These are phyloP conservation scores for Parmales sp. DNA, from an alignment of 108 stramenopile genomes.

Conservation along the genomic window DNA sequence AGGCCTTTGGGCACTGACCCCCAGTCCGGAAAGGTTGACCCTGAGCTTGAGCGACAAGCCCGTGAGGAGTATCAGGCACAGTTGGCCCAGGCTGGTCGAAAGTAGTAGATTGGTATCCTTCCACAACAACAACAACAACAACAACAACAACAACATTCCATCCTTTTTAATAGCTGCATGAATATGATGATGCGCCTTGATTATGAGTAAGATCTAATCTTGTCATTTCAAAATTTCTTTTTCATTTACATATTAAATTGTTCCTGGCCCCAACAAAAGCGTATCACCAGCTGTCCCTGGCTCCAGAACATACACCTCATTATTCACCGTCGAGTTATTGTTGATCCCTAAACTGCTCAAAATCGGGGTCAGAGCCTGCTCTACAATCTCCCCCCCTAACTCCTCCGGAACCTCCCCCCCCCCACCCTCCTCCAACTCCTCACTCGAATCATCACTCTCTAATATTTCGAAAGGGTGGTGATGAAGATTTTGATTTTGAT, in stretches of 20 bases:
- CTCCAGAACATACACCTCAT: not conserved
- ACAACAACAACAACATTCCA: not conserved
- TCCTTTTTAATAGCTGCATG: not conserved
- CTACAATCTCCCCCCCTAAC: not conserved
- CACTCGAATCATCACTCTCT: not conserved
- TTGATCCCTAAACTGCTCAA: not conserved
- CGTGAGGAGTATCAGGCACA: slow-evolving; percentile 76
- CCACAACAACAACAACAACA: not conserved
- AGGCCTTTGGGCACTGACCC: slow-evolving; percentile 95
- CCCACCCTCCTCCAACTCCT: not conserved
- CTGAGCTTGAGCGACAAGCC: slow-evolving; percentile 64
- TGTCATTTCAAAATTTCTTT: not conserved
- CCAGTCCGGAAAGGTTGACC: slow-evolving; percentile 74
- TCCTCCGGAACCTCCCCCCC: not conserved
- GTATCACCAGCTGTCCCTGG: not conserved
- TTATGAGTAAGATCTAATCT: not conserved
- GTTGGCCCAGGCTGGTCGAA: slow-evolving; percentile 36
- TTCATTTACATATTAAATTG: not conserved
- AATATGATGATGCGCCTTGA: not conserved
- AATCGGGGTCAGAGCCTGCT: not conserved
- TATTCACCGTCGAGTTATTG: not conserved
- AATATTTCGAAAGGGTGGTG: not conserved
- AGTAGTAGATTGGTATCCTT: not conserved
- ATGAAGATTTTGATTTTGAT: not conserved
- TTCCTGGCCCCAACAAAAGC: not conserved